Evolutionary conservation across 225 moss, liverwort and hornwort species (phyloP), one percentile per base, ranked within the genome.

Genomic region (Climacium dendroides): DNA sequence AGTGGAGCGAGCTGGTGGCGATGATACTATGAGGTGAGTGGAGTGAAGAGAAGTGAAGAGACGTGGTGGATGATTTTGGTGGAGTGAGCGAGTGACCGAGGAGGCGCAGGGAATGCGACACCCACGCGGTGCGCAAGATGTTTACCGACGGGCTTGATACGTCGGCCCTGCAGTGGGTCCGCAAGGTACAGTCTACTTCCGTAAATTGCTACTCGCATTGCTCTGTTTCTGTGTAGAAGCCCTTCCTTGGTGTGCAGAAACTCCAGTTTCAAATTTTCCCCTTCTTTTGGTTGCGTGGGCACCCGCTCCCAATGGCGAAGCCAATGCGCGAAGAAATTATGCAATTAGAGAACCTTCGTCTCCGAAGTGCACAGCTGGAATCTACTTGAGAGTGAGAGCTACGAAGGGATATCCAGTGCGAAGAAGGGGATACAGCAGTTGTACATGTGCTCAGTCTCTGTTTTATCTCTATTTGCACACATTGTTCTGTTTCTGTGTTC

Each of bases 101-200:
- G 85, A 83, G 87, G 13, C 48, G 82, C 81, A 88, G 95, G 93
- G 90, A 82, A 93, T 92, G 93, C 89, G 88, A 91, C 83, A 83
- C 87, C 81, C 78, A 86, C 92, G 89, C 55, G 82, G 80, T 87
- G 75, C 65, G 89, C 89, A 94, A 93, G 86, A 98, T 98, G 98
- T 98, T 98, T 90, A 98, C 98, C 74, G 98, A 98, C 89, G 98
- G 98, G 87, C 96, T 98, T 85, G 96, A 98, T 88, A 92, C 93
- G 76, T 93, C 93, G 80, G 98, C 94, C 70, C 87, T 98, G 88
- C 96, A 94, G 87, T 98, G 98, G 98, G 93, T 98, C 82, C 93
- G 88, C 71, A 93, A 94, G 88, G 96, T 59, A 77, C 37, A 28
- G 30, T n/a, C 19, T 43, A 50, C 82, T 67, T 66, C 43, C 60